Conservation (phyloP, 495 filamentous ascomycete genomes). For the Penicillium bialowiezense region DNA sequence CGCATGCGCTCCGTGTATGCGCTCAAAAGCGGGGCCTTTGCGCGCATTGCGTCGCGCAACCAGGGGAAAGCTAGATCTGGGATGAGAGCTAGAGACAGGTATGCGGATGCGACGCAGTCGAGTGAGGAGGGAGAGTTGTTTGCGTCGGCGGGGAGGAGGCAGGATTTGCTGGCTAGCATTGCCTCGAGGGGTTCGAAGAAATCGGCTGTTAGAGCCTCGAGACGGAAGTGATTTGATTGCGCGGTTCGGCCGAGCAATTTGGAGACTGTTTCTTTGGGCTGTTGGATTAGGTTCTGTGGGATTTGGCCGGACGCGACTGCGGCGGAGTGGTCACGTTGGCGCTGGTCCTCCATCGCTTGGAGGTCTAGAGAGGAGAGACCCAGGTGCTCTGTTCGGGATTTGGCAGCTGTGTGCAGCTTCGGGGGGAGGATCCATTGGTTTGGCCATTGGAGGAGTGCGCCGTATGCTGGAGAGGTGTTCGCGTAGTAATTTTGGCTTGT, state of each 20-base stretch:
- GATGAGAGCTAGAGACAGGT: conserved; percentile 69
- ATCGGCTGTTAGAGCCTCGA: conserved; percentile 65
- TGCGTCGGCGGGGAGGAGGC: conserved; percentile 43
- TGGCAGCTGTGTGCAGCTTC: conserved; percentile 61
- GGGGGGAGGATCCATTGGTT: conserved; percentile 77
- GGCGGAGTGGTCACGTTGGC: conserved; percentile 41
- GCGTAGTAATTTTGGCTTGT: conserved; percentile 78
- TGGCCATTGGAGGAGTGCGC: conserved; percentile 73
- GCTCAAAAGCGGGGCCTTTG: conserved; percentile 51
- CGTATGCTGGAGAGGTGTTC: conserved; percentile 72
- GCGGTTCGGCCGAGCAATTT: conserved; percentile 37
- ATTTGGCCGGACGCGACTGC: conserved; percentile 41
- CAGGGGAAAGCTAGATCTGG: conserved; percentile 70
- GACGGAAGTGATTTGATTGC: conserved; percentile 55
- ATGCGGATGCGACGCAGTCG: conserved; percentile 78
- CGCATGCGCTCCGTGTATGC: conserved; percentile 52
- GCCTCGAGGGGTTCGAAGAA: conserved; percentile 67
- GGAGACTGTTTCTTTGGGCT: conserved; percentile 41
- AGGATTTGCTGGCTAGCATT: conserved; percentile 56
- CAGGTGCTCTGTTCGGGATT: conserved; percentile 68
- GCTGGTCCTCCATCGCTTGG: conserved; percentile 46
- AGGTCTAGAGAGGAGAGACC: conserved; percentile 67
- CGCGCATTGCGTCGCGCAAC: conserved; percentile 60
- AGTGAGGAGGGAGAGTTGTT: conserved; percentile 52
- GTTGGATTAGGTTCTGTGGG: conserved; percentile 39